Evolutionary conservation across 164 flowering plant species (phyloP), one percentile per base, ranked within the genome.

Genomic region (Berberis thunbergii): DNA sequence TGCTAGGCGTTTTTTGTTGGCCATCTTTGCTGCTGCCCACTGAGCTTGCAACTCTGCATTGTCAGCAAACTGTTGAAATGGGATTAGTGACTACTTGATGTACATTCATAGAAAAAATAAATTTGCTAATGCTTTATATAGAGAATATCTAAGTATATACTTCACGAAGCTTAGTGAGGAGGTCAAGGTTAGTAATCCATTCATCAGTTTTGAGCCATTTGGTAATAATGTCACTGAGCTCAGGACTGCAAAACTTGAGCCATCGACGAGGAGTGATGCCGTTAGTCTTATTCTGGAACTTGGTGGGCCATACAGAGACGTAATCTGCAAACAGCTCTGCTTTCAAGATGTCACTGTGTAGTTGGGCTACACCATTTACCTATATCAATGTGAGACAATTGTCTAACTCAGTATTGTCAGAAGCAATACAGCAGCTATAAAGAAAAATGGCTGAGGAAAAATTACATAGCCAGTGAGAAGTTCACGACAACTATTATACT

Each of bases 311-410:
- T 72, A 94, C 52, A 49, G 96, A 87, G 66, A 89, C 97, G 71
- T 87, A 94, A 63, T 94, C 96, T 48, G 84, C 87, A 79, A 94
- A 91, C 65, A 94, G 75, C 75, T 94, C 97, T 7, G 85, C 39
- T 71, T 80, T 94, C 50, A 94, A 77, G 62, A 94, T 91, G 76
- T 91, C 97, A 76, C 96, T 91, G 70, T 94, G 99, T 46, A 94
- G 72, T 74, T 89, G 90, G 43, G 99, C 99, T 55, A 94, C 99
- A 75, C 99, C 99, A 80, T 94, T 94, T 11, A 94, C 97, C 99
- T 94, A 74, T 65, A 75, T 43, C 62, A 50, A 56, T 5, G 48
- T 42, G 41, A 49, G 53, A 48, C 40, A 6, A 55, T 9, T 38
- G 56, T 10, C 56, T 41, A 26, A 45, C 6, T n/a, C 10, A 1